Percentiles rank a stretch among this genome's conserved stretches.
These are phyloP conservation scores for Aspergillus kassunensis DNA, from an alignment of 495 filamentous ascomycete genomes.

Conservation along the genomic window DNA sequence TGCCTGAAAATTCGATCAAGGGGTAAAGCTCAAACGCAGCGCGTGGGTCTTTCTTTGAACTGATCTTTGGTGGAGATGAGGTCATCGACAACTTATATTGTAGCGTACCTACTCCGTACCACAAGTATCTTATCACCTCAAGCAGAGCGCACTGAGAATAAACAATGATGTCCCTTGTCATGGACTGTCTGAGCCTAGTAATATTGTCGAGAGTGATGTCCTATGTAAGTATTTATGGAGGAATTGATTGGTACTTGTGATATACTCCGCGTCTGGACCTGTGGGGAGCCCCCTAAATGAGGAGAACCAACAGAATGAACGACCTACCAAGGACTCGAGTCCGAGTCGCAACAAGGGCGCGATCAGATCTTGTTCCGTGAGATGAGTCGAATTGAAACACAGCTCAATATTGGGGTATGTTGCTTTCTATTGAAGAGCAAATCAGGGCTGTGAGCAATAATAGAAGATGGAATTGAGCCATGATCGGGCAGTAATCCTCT, in stretches of 20 bases:
- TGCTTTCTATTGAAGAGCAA: neutral
- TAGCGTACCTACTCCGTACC: too few species aligned
- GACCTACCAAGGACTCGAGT: too few species aligned
- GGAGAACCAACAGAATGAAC: neutral
- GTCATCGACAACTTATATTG: too few species aligned
- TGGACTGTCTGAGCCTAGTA: neutral
- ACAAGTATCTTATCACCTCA: too few species aligned
- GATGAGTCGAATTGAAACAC: neutral
- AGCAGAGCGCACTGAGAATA: too few species aligned
- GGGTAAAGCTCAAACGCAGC: neutral
- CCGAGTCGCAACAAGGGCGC: too few species aligned
- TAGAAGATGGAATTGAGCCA: neutral
- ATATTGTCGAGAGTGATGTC: too few species aligned
- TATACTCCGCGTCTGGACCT: neutral
- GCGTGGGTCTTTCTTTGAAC: neutral
- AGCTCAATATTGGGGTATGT: neutral
- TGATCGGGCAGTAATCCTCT: neutral
- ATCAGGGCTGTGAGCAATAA: neutral
- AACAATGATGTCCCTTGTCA: too few species aligned
- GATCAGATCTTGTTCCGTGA: neutral
- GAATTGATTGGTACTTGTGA: neutral
- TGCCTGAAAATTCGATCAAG: neutral
- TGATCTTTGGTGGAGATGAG: conserved; percentile 1
- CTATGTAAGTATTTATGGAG: neutral
- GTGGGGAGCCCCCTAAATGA: neutral